A percentile compares a stretch with the other conserved stretches of the same genome.
Evolutionary conservation across 1,139 yeast species (phyloP).

Genomic region (Candida sp.): DNA sequence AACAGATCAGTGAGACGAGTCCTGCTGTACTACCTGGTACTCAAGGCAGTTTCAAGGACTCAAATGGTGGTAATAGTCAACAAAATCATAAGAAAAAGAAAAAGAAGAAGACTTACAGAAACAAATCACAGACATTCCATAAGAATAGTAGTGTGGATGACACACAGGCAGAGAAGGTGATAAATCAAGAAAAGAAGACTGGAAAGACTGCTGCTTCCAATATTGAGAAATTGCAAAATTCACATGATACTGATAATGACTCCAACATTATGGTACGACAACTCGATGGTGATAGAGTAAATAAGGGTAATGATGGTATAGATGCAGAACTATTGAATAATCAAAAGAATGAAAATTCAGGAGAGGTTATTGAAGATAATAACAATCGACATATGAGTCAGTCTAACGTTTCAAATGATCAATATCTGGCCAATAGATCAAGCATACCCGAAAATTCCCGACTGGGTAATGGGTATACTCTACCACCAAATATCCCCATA

Average conservation of each 20-base stretch:
- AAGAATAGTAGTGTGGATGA: not conserved
- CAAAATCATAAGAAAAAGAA: conserved; percentile 1
- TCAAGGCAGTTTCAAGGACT: not conserved
- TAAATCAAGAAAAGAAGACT: not conserved
- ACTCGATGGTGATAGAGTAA: not conserved
- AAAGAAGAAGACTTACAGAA: conserved; percentile 3
- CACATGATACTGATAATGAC: not conserved
- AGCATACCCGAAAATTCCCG: not conserved
- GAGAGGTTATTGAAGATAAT: not conserved
- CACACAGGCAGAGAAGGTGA: not conserved
- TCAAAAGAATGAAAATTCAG: not conserved
- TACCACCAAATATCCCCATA: not conserved
- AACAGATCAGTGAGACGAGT: not conserved
- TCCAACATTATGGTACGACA: not conserved
- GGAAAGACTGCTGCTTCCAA: not conserved
- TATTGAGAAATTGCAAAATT: not conserved
- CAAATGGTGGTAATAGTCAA: not conserved
- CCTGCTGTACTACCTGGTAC: not conserved
- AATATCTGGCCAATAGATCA: not conserved
- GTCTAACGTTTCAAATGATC: not conserved
- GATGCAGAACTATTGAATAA: not conserved
- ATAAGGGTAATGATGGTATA: not conserved
- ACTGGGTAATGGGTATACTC: not conserved
- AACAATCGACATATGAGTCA: not conserved
- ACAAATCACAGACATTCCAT: conserved; percentile 3